Conservation (phyloP, 2,329 filamentous ascomycete species). For the Nothophaeocryptopus gaeumannii region DNA sequence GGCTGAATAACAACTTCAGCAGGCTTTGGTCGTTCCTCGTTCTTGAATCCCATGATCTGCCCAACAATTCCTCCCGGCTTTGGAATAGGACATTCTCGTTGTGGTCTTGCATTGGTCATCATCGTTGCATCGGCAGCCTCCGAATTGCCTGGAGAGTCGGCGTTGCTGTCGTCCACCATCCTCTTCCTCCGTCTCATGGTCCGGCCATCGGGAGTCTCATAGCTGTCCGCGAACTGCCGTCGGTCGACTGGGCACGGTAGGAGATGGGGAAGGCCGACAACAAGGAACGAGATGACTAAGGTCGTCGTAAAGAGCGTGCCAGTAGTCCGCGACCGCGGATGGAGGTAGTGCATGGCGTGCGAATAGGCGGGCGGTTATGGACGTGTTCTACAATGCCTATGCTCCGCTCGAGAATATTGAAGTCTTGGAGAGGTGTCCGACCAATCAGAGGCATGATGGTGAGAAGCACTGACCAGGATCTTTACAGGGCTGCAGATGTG, state of each 20-base stretch:
- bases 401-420: background rate
- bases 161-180: conserved; percentile 17
- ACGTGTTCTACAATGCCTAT: background rate
- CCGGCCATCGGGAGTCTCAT: conserved; percentile 31
- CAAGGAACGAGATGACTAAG: conserved; percentile 81
- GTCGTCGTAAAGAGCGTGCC: conserved; percentile 95
- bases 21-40: conserved; percentile 27
- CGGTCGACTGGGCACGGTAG: conserved; percentile 83
- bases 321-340: conserved; percentile 89
- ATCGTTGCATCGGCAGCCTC: conserved; percentile 5
- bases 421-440: background rate
- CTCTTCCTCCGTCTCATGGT: conserved; percentile 42
- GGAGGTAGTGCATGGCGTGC: conserved; percentile 57
- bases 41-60: conserved; percentile 68
- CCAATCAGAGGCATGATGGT: too few species aligned
- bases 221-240: conserved; percentile 69
- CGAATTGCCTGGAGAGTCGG: conserved; percentile 5
- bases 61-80: conserved; percentile 80
- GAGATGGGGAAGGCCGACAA: conserved; percentile 85
- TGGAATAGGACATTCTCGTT: conserved; percentile 84
- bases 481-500: too few species aligned
- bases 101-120: conserved; percentile 28
- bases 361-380: background rate
- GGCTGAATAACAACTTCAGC: conserved; percentile 30
- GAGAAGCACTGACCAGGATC: too few species aligned